Conservation (phyloP, 2,329 filamentous ascomycete species). For the Epichloe gansuensis region DNA sequence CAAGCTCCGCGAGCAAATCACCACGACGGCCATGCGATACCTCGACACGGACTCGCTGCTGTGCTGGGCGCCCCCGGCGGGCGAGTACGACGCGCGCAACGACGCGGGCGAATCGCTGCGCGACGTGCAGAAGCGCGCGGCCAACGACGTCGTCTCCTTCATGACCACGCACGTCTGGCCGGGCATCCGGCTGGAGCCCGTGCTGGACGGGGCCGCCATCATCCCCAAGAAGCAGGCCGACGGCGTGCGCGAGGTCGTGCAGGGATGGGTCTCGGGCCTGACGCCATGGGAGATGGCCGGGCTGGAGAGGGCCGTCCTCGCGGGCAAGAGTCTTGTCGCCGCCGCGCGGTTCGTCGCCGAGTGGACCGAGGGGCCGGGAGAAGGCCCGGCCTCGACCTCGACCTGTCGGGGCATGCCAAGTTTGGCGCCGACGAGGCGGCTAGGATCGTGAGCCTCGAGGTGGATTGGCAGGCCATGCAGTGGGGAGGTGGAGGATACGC, state of each 20-base stretch:
- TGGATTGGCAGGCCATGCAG: constrained; percentile 75
- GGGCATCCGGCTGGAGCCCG: constrained; percentile 62
- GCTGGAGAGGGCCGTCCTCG: constrained; percentile 70
- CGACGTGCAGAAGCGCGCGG: constrained; percentile 56
- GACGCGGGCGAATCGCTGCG: constrained; percentile 49
- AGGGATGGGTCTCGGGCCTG: constrained; percentile 63
- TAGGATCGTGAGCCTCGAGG: constrained; percentile 66
- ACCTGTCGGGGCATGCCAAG: constrained; percentile 16
- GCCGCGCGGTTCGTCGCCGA: constrained; percentile 68
- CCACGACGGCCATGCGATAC: constrained; percentile 65
- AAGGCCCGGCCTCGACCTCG: constrained; percentile 12
- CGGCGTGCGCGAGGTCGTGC: constrained; percentile 64
- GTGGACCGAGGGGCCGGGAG: constrained; percentile 64
- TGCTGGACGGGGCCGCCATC: constrained; percentile 70
- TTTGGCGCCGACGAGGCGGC: constrained; percentile 82
- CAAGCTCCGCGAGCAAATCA: constrained; percentile 52
- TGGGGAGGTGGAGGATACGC: constrained; percentile 97
- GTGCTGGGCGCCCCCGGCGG: constrained; percentile 62
- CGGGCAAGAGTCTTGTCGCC: constrained; percentile 74
- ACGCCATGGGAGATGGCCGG: constrained; percentile 74
- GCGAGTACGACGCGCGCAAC: constrained; percentile 34
- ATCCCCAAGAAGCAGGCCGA: constrained; percentile 61
- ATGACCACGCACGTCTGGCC: constrained; percentile 70
- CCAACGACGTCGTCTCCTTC: constrained; percentile 59
- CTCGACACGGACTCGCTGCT: constrained; percentile 85